These are phyloP conservation scores for Rhodotorula diobovata DNA, from an alignment of 768 basidiomycete species.

Conservation along the genomic window DNA sequence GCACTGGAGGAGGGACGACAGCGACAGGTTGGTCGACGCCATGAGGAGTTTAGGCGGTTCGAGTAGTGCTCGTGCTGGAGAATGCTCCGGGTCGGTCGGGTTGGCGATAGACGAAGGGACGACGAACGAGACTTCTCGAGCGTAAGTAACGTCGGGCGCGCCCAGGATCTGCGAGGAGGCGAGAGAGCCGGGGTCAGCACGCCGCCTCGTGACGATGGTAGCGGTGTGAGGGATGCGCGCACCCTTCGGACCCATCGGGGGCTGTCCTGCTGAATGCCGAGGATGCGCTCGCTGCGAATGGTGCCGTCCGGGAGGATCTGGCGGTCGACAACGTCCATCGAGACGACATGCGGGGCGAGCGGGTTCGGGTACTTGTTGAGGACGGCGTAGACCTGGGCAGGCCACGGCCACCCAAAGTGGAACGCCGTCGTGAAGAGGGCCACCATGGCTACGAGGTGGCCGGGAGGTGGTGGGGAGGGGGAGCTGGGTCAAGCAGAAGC, in stretches of 20 bases:
- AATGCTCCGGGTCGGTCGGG: slow-evolving; percentile 1
- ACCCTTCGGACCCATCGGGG: slow-evolving; percentile 37
- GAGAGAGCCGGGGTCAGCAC: not conserved
- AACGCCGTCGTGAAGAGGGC: slow-evolving; percentile 32
- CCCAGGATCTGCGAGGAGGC: slow-evolving; percentile 27
- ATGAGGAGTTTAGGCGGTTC: slow-evolving; percentile 41
- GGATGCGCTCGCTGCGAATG: slow-evolving; percentile 32
- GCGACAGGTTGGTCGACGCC: slow-evolving; percentile 38
- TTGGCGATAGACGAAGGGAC: slow-evolving; percentile 29
- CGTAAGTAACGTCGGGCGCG: slow-evolving; percentile 33
- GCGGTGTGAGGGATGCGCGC: not conserved
- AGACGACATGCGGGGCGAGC: slow-evolving; percentile 37
- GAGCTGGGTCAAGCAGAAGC: too few species aligned
- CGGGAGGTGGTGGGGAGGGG: too few species aligned
- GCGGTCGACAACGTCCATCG: slow-evolving; percentile 33
- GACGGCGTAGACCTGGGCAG: slow-evolving; percentile 36
- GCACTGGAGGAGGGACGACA: slow-evolving; percentile 34
- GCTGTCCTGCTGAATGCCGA: slow-evolving; percentile 36
- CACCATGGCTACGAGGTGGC: slow-evolving; percentile 6
- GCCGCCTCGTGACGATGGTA: not conserved
- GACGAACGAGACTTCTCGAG: slow-evolving; percentile 37
- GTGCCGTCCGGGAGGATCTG: slow-evolving; percentile 32
- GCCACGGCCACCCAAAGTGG: slow-evolving; percentile 33
- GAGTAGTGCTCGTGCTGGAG: slow-evolving; percentile 3
- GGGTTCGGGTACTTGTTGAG: slow-evolving; percentile 42